phyloP scores from a whole-genome alignment of 345 rosid species.

The Citrus australasica region DNA sequence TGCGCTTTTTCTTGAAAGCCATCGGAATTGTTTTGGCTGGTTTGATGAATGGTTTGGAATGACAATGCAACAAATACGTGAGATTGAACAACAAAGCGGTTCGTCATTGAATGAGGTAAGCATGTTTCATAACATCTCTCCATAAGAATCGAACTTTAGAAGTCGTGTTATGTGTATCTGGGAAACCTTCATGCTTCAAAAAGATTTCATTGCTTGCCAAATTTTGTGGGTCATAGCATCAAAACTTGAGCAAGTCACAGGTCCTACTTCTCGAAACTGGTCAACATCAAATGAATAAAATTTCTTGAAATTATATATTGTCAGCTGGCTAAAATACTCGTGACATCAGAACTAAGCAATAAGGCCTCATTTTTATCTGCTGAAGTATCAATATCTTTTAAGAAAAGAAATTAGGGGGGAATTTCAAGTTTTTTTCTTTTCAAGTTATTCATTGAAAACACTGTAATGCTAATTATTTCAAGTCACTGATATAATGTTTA shows the following conservation, averaged over 20 bases:
- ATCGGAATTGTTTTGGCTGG: conserved; percentile 65
- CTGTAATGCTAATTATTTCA: neutral
- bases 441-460: neutral
- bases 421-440: neutral
- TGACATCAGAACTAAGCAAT: neutral
- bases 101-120: conserved; percentile 39
- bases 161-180: neutral
- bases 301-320: neutral
- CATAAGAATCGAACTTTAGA: neutral
- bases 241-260: neutral
- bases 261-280: neutral
- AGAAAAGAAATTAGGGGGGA: neutral
- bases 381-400: neutral
- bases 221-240: neutral
- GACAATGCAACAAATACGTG: conserved; percentile 45
- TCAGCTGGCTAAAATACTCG: neutral
- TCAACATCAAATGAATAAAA: neutral
- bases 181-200: neutral
- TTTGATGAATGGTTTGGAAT: conserved; percentile 70
- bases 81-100: conserved; percentile 41
- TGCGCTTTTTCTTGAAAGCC: conserved; percentile 55
- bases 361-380: neutral
- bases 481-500: neutral
- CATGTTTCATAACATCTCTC: neutral
- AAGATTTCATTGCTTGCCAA: neutral